Evolutionary conservation across 768 basidiomycete species (phyloP).

Genomic region (Suillus hirtellus): DNA sequence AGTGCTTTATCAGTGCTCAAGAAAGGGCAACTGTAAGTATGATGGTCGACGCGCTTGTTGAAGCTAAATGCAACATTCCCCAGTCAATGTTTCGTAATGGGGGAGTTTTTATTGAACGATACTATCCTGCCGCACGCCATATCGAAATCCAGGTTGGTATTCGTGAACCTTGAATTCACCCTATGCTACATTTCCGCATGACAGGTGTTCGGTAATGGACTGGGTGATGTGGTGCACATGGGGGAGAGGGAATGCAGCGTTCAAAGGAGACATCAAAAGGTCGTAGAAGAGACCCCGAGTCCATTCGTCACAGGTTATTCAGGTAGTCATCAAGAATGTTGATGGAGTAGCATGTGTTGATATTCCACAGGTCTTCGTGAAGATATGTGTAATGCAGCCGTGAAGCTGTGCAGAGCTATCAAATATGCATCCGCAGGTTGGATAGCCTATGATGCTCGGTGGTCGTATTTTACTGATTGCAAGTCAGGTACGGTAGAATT

Average conservation of each 20-base stretch:
- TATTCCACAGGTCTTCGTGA: constrained; percentile 40
- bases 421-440: constrained; percentile 61
- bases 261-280: constrained; percentile 71
- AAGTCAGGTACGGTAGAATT: constrained; percentile 67
- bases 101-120: constrained; percentile 61
- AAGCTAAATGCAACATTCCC: background rate
- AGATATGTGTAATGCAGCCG: constrained; percentile 54
- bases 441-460: background rate
- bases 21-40: constrained; percentile 46
- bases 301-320: constrained; percentile 51
- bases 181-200: constrained; percentile 7
- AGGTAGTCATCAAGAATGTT: constrained; percentile 34
- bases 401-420: constrained; percentile 47
- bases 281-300: constrained; percentile 69
- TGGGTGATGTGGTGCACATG: constrained; percentile 58
- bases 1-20: constrained; percentile 37
- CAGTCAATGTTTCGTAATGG: constrained; percentile 50
- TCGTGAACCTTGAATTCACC: background rate
- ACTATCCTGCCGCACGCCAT: constrained; percentile 56
- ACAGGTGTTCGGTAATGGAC: constrained; percentile 68
- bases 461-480: background rate
- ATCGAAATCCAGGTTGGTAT: constrained; percentile 61
- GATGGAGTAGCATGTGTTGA: background rate
- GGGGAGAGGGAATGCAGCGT: constrained; percentile 72
- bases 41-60: background rate